Percentiles rank a stretch among this genome's conserved stretches.
These are phyloP conservation scores for Schwanniomyces vanrijiae DNA, from an alignment of 805 yeast species.

Conservation along the genomic window DNA sequence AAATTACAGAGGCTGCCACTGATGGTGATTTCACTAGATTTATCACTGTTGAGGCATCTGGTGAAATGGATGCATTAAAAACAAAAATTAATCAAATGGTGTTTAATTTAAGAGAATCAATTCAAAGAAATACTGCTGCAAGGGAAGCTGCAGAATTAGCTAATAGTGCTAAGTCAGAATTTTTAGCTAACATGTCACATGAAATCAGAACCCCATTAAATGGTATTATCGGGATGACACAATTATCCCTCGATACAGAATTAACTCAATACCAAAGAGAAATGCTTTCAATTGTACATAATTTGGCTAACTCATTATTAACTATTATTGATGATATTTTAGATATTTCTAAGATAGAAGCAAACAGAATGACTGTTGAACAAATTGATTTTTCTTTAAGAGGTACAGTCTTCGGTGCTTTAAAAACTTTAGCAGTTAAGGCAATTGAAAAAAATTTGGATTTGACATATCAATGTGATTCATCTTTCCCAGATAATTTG, in stretches of 20 bases:
- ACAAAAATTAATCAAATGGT: slow-evolving; percentile 79
- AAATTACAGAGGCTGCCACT: slow-evolving; percentile 90
- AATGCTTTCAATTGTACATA: slow-evolving; percentile 87
- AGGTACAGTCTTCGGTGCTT: slow-evolving; percentile 87
- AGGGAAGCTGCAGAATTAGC: slow-evolving; percentile 94
- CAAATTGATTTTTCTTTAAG: slow-evolving; percentile 83
- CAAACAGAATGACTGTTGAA: slow-evolving; percentile 90
- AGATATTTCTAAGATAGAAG: slow-evolving; percentile 92
- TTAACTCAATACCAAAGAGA: slow-evolving; percentile 89
- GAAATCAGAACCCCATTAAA: slow-evolving; percentile 91
- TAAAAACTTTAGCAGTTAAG: slow-evolving; percentile 85
- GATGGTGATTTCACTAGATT: slow-evolving; percentile 91
- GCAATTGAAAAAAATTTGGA: slow-evolving; percentile 85
- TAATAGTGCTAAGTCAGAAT: slow-evolving; percentile 85
- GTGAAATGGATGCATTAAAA: slow-evolving; percentile 80
- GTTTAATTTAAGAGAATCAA: slow-evolving; percentile 79
- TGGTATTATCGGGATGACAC: slow-evolving; percentile 93
- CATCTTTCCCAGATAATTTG: slow-evolving; percentile 82
- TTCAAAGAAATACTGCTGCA: slow-evolving; percentile 89
- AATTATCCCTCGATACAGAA: slow-evolving; percentile 82
- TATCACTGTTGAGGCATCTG: slow-evolving; percentile 87
- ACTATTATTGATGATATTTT: slow-evolving; percentile 88
- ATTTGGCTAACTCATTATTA: slow-evolving; percentile 78
- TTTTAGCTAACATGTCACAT: slow-evolving; percentile 70
- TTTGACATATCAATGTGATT: slow-evolving; percentile 77